Percentiles rank a stretch among this genome's conserved stretches.
These are phyloP conservation scores for Pisolithus microcarpus DNA, from an alignment of 768 basidiomycete genomes.

Conservation along the genomic window DNA sequence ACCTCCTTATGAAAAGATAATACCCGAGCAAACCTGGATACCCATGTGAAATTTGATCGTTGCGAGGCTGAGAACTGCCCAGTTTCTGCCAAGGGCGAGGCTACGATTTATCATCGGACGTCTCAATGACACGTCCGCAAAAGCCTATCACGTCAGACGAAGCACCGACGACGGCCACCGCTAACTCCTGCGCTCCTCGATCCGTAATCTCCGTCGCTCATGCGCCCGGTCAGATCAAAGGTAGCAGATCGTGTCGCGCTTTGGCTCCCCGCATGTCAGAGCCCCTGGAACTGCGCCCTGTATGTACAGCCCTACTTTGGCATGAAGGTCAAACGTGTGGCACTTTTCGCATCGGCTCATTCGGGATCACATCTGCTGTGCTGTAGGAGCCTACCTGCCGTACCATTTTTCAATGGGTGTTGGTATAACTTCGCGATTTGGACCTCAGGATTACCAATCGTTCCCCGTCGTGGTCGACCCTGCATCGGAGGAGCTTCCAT, in stretches of 20 bases:
- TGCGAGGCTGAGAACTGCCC: background rate
- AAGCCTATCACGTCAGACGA: conserved; percentile 28
- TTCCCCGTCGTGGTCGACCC: conserved; percentile 17
- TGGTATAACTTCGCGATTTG: conserved; percentile 5
- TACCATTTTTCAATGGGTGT: background rate
- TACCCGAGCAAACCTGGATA: background rate
- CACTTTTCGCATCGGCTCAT: conserved; percentile 1
- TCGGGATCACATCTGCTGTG: conserved; percentile 5
- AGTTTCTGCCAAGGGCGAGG: background rate
- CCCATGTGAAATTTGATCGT: background rate
- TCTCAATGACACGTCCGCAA: conserved; percentile 20
- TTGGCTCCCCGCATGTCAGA: conserved; percentile 1
- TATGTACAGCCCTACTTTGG: conserved; percentile 6
- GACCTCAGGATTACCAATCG: conserved; percentile 8
- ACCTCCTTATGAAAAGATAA: background rate
- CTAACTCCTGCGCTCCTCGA: conserved; percentile 21
- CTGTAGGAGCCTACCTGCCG: conserved; percentile 3
- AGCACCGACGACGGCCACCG: conserved; percentile 13
- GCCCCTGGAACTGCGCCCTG: conserved; percentile 3
- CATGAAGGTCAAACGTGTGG: conserved; percentile 1
- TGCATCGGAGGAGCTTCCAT: conserved; percentile 11
- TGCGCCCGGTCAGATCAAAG: conserved; percentile 13
- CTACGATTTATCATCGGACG: conserved; percentile 11
- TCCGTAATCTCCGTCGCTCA: conserved; percentile 30
- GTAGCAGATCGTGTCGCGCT: conserved; percentile 8